phyloP scores from a whole-genome alignment of 108 stramenopile species.

The Stephanodiscus minutulus region DNA sequence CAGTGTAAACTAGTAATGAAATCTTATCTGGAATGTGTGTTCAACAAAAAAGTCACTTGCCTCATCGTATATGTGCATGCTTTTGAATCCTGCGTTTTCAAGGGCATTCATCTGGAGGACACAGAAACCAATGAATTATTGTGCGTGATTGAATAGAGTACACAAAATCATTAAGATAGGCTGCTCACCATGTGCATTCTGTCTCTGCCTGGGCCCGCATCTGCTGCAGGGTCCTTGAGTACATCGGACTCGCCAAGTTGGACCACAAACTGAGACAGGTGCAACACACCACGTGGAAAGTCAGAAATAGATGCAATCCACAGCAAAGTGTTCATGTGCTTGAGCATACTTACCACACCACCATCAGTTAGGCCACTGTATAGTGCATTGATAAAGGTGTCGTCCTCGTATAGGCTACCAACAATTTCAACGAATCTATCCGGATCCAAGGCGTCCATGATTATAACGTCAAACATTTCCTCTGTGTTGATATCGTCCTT shows the following conservation, averaged over 20 bases:
- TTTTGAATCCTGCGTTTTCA: constrained; percentile 35
- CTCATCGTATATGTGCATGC: constrained; percentile 45
- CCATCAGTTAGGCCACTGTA: constrained; percentile 29
- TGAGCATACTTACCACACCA: constrained; percentile 16
- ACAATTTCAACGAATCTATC: constrained; percentile 29
- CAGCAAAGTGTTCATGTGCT: background rate
- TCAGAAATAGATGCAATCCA: background rate
- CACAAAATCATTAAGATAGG: background rate
- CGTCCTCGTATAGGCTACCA: constrained; percentile 27
- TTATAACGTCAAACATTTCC: constrained; percentile 36
- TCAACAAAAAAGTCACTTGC: constrained; percentile 7
- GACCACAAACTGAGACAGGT: constrained; percentile 10
- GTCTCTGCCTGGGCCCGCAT: constrained; percentile 5
- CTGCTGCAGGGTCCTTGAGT: background rate
- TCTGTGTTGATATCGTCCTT: background rate
- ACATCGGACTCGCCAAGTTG: background rate
- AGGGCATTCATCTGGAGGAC: constrained; percentile 10
- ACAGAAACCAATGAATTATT: background rate
- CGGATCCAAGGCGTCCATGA: constrained; percentile 46
- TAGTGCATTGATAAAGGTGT: constrained; percentile 19
- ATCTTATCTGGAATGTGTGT: too few relatives aligned
- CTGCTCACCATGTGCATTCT: constrained; percentile 1
- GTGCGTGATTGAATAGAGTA: background rate
- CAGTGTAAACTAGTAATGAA: background rate
- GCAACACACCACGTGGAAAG: background rate